A percentile compares a stretch with the other conserved stretches of the same genome.
Evolutionary conservation across 1,284 basidiomycete species (phyloP).

Genomic region (Apiotrichum veenhuisii): DNA sequence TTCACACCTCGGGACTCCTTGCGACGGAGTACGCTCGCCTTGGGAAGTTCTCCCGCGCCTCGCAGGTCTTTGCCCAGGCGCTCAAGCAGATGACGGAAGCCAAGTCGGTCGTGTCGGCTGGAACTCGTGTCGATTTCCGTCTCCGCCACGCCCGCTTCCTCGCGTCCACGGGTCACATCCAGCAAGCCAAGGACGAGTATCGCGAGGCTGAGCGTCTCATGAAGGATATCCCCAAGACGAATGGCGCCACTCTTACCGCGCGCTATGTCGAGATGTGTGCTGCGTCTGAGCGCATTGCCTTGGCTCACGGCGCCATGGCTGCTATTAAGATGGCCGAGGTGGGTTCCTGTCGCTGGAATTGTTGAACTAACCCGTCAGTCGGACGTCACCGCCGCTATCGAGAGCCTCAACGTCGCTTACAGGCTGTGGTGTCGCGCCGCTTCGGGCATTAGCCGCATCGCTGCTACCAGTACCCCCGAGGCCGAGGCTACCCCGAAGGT

Average conservation of each 20-base stretch:
- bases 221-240: constrained; percentile 38
- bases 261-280: constrained; percentile 60
- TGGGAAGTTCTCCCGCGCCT: constrained; percentile 67
- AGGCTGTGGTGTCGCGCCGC: constrained; percentile 75
- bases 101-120: constrained; percentile 18
- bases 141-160: constrained; percentile 66
- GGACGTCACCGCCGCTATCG: constrained; percentile 60
- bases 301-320: constrained; percentile 65
- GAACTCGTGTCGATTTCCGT: constrained; percentile 56
- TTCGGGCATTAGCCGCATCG: constrained; percentile 64
- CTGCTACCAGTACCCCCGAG: constrained; percentile 7
- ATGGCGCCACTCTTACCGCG: constrained; percentile 54
- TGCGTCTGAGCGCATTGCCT: constrained; percentile 63
- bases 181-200: constrained; percentile 52
- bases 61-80: constrained; percentile 59
- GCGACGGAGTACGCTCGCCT: constrained; percentile 72
- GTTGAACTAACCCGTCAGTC: constrained; percentile 54
- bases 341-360: constrained; percentile 25
- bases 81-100: constrained; percentile 50
- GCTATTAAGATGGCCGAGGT: constrained; percentile 67
- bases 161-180: constrained; percentile 60
- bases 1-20: constrained; percentile 63
- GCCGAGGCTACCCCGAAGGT: neutral
- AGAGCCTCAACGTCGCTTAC: constrained; percentile 65
- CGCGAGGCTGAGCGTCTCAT: constrained; percentile 48